These are phyloP conservation scores for Aphanomyces invadans DNA, from an alignment of 352 stramenopile species.

Conservation along the genomic window DNA sequence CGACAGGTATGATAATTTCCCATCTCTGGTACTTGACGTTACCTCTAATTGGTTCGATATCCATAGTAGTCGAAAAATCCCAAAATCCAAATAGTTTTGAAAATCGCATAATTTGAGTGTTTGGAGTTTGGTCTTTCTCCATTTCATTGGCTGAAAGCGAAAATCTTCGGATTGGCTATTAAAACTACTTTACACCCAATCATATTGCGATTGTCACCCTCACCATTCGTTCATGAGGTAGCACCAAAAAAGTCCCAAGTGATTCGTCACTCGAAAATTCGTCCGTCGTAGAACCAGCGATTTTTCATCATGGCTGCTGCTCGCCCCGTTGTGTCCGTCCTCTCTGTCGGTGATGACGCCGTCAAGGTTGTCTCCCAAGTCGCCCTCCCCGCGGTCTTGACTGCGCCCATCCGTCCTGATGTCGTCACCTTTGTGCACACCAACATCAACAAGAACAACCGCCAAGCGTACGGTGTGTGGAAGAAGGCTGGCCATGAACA, in stretches of 20 bases:
- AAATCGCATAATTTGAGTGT: background rate
- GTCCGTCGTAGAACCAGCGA: constrained; percentile 21
- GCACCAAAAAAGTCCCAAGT: background rate
- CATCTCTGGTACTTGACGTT: too few relatives aligned
- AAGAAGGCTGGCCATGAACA: constrained; percentile 94
- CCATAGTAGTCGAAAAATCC: too few relatives aligned
- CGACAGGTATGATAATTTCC: too few relatives aligned
- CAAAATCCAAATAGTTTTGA: background rate
- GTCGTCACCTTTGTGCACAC: constrained; percentile 99
- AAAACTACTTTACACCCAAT: background rate
- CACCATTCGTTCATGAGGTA: constrained; percentile 21
- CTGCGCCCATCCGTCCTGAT: constrained; percentile 96
- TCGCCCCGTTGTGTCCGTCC: constrained; percentile 93
- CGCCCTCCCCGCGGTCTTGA: constrained; percentile 93
- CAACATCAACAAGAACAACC: constrained; percentile 99
- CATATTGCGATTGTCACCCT: background rate
- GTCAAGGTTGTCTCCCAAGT: constrained; percentile 84
- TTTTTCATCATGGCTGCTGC: constrained; percentile 71
- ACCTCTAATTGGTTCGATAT: too few relatives aligned
- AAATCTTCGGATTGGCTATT: constrained; percentile 1
- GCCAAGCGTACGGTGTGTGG: constrained; percentile 97
- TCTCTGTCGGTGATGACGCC: constrained; percentile 76
- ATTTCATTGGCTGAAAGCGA: background rate
- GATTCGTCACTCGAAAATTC: constrained; percentile 15
- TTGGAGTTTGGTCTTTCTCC: background rate